Evolutionary conservation across 2,329 filamentous ascomycete species (phyloP).

Genomic region (Dactylellina sp.): DNA sequence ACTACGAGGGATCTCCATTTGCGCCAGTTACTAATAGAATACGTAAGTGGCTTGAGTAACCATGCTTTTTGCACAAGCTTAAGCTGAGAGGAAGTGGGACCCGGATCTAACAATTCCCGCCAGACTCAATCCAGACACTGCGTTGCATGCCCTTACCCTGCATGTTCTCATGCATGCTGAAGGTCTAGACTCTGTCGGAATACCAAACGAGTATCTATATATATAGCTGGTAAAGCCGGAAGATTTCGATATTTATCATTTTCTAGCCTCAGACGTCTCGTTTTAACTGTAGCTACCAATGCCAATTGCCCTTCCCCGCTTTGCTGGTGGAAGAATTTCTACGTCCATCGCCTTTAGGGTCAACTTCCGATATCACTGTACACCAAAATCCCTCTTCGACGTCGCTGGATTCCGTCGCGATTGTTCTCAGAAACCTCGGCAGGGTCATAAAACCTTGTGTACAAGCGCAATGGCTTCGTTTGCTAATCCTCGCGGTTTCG

Average conservation of each 20-base stretch:
- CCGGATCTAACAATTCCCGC: no score
- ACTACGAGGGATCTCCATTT: no score
- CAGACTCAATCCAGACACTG: no score
- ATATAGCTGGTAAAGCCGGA: not conserved
- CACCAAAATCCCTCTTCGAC: not conserved
- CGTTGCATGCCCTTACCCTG: not conserved
- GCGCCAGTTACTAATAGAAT: no score
- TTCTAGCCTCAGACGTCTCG: not conserved
- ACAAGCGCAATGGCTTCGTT: not conserved
- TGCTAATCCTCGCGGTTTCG: constrained; percentile 66
- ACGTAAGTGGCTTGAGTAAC: no score
- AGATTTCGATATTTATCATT: not conserved
- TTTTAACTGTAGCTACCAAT: constrained; percentile 1
- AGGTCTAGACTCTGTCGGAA: not conserved
- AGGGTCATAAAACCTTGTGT: not conserved
- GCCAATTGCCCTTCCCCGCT: constrained; percentile 28
- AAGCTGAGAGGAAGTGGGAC: no score
- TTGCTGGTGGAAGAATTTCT: not conserved
- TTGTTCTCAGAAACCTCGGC: not conserved
- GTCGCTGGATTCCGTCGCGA: not conserved
- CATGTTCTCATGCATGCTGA: not conserved
- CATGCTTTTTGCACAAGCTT: no score
- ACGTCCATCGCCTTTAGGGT: not conserved
- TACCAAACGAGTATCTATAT: not conserved
- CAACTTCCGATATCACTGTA: constrained; percentile 37